Percentiles rank a stretch among this genome's conserved stretches.
These are phyloP conservation scores for Arachis monticola DNA, from an alignment of 331 rosid genomes.

Conservation along the genomic window DNA sequence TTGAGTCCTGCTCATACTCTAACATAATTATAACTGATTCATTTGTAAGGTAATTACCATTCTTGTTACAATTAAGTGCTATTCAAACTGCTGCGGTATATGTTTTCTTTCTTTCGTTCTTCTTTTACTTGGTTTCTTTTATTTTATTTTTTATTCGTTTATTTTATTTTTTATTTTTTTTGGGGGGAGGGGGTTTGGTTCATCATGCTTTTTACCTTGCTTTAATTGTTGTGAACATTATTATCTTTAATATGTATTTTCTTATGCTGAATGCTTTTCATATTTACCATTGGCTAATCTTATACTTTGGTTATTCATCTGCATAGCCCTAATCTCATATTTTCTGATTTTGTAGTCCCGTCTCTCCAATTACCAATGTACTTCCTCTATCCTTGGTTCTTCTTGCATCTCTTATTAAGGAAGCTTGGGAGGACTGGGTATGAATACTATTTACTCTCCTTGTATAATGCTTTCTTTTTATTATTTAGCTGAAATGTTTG, in stretches of 20 bases:
- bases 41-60: neutral
- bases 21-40: slow-evolving; percentile 9
- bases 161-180: too few species aligned
- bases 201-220: slow-evolving; percentile 7
- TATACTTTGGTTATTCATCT: neutral
- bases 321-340: slow-evolving; percentile 38
- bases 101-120: slow-evolving; percentile 18
- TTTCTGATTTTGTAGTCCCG: slow-evolving; percentile 83
- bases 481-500: neutral
- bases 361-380: slow-evolving; percentile 91
- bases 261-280: slow-evolving; percentile 25
- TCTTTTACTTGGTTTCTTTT: neutral
- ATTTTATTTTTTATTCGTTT: too few species aligned
- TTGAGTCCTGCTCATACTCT: neutral
- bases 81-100: slow-evolving; percentile 22
- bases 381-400: slow-evolving; percentile 92
- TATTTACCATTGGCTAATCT: neutral
- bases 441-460: slow-evolving; percentile 44
- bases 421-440: slow-evolving; percentile 99
- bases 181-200: neutral
- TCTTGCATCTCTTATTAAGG: slow-evolving; percentile 85
- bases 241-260: slow-evolving; percentile 23
- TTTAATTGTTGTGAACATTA: slow-evolving; percentile 12
- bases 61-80: slow-evolving; percentile 3
- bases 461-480: slow-evolving; percentile 28